Conservation (phyloP, 1,139 yeast species). For the Blastobotrys indianensis region DNA sequence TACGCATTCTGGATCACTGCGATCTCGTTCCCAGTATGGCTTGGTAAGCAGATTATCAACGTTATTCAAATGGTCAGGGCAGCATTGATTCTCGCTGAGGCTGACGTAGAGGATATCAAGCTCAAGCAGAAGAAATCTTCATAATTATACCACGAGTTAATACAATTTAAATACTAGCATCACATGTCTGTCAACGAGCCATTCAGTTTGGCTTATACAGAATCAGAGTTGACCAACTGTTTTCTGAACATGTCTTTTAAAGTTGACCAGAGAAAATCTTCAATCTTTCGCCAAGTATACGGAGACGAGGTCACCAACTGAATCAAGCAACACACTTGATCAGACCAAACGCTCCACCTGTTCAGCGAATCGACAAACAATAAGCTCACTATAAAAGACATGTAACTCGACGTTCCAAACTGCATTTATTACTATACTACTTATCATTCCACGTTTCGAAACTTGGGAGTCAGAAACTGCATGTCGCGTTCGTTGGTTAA, state of each 20-base stretch:
- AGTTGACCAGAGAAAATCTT: not conserved
- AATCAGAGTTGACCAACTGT: too few relatives aligned
- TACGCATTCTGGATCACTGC: constrained; percentile 62
- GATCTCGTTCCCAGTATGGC: constrained; percentile 77
- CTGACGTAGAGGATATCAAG: constrained; percentile 60
- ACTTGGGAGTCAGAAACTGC: constrained; percentile 27
- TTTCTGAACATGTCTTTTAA: not conserved
- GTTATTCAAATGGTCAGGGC: constrained; percentile 86
- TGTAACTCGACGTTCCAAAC: not conserved
- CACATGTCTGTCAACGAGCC: too few relatives aligned
- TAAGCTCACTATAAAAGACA: not conserved
- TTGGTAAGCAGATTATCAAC: constrained; percentile 86
- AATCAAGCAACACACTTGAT: too few relatives aligned
- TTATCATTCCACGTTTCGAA: constrained; percentile 6
- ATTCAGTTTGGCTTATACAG: too few relatives aligned
- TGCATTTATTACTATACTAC: not conserved
- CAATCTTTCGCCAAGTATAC: constrained; percentile 4
- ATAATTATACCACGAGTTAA: not conserved
- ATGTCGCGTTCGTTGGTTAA: constrained; percentile 31
- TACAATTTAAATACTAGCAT: too few relatives aligned
- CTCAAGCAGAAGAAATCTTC: not conserved
- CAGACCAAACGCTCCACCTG: constrained; percentile 10
- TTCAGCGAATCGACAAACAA: not conserved
- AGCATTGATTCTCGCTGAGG: constrained; percentile 67
- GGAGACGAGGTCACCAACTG: not conserved